Conservation (phyloP, 805 yeast genomes). For the Saccharomycopsis synnaedendra region DNA sequence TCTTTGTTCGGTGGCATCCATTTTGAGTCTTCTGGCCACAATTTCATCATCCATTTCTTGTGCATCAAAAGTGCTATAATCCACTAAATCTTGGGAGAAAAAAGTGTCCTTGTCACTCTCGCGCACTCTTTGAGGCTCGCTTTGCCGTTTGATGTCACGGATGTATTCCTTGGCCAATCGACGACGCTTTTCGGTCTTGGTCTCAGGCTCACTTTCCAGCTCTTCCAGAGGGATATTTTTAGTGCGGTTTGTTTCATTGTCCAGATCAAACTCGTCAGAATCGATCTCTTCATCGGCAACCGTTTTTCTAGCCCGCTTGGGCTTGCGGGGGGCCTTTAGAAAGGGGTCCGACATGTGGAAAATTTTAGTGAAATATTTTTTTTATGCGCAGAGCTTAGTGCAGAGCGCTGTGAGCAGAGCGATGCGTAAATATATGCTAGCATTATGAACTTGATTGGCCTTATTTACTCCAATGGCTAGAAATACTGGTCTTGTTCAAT, state of each 20-base stretch:
- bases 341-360: constrained; percentile 33
- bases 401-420: too few species aligned
- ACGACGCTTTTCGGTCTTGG: constrained; percentile 88
- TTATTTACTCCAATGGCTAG: too few species aligned
- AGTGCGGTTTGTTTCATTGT: constrained; percentile 18
- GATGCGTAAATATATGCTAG: too few species aligned
- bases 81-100: constrained; percentile 19
- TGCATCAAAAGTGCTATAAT: constrained; percentile 65
- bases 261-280: constrained; percentile 27
- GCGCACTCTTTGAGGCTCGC: neutral
- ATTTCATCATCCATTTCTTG: constrained; percentile 83
- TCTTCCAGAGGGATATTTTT: constrained; percentile 29
- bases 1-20: constrained; percentile 82
- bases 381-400: too few species aligned
- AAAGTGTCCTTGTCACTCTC: too few species aligned
- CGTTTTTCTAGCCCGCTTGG: constrained; percentile 20
- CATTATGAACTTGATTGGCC: too few species aligned
- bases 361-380: too few species aligned
- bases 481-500: too few species aligned
- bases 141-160: constrained; percentile 39
- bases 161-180: constrained; percentile 88
- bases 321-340: constrained; percentile 48
- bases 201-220: constrained; percentile 73
- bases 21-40: constrained; percentile 64
- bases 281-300: constrained; percentile 44